Evolutionary conservation across 2,329 filamentous ascomycete genomes (phyloP).

Genomic region (Trichophyton rubrum): DNA sequence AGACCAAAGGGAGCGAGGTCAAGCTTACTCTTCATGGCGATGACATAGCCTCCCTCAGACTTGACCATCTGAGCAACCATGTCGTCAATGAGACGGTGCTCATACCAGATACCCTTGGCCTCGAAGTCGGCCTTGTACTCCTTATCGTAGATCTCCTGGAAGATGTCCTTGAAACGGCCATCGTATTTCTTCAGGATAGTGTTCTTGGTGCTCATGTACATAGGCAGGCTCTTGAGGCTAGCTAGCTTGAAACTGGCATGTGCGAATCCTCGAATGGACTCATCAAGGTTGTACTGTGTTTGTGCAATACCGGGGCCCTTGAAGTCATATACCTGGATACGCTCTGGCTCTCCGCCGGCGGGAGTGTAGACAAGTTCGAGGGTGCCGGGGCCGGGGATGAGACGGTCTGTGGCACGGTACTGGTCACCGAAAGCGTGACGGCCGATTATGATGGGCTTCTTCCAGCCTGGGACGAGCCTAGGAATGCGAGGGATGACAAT

Average conservation of each 20-base stretch:
- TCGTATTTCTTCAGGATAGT: slow-evolving; percentile 99
- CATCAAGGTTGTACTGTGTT: slow-evolving; percentile 97
- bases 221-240: slow-evolving; percentile 69
- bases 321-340: slow-evolving; percentile 85
- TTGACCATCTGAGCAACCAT: slow-evolving; percentile 99
- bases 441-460: slow-evolving; percentile 97
- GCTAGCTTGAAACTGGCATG: slow-evolving; percentile 96
- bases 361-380: slow-evolving; percentile 94
- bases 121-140: slow-evolving; percentile 83
- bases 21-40: slow-evolving; percentile 87
- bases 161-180: slow-evolving; percentile 97
- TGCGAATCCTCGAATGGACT: slow-evolving; percentile 87
- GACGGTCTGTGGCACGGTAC: slow-evolving; percentile 89
- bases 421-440: slow-evolving; percentile 98
- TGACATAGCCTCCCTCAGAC: slow-evolving; percentile 89
- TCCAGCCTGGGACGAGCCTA: slow-evolving; percentile 90
- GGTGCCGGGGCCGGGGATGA: slow-evolving; percentile 71
- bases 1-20: background rate
- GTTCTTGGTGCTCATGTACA: slow-evolving; percentile 99
- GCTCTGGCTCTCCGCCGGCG: slow-evolving; percentile 58
- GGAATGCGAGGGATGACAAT: slow-evolving; percentile 93
- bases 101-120: slow-evolving; percentile 91
- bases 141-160: slow-evolving; percentile 88
- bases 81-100: slow-evolving; percentile 97
- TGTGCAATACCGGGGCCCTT: slow-evolving; percentile 69